phyloP scores from a whole-genome alignment of 192 early-diverging fungal genomes.

The Coemansia sp. region DNA sequence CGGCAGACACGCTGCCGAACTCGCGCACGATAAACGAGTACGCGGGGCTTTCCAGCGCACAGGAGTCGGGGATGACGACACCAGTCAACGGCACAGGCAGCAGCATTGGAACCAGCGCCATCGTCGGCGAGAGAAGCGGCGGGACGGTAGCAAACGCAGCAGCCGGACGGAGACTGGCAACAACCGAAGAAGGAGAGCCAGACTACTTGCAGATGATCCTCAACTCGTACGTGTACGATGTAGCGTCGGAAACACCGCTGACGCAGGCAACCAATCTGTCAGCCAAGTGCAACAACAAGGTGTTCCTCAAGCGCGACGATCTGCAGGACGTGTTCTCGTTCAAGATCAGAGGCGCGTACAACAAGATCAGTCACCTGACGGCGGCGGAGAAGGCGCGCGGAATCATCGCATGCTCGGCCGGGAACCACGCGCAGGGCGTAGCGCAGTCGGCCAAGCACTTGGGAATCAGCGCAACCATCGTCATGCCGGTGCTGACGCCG shows the following conservation, averaged over 20 bases:
- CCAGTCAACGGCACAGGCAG: not conserved
- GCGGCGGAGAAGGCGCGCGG: slow-evolving; percentile 77
- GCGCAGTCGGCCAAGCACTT: slow-evolving; percentile 89
- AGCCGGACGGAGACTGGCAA: not conserved
- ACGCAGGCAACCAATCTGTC: slow-evolving; percentile 82
- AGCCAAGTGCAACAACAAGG: slow-evolving; percentile 61
- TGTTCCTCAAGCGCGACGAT: slow-evolving; percentile 95
- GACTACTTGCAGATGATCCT: slow-evolving; percentile 95
- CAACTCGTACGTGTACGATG: slow-evolving; percentile 92
- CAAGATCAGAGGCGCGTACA: slow-evolving; percentile 98
- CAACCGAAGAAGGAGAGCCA: slow-evolving; percentile 38
- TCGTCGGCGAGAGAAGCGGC: not conserved
- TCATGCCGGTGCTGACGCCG: slow-evolving; percentile 87
- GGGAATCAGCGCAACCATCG: slow-evolving; percentile 91
- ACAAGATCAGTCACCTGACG: slow-evolving; percentile 82
- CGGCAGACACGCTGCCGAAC: slow-evolving; percentile 32
- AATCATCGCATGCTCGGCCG: slow-evolving; percentile 96
- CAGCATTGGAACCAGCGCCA: not conserved
- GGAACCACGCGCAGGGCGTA: slow-evolving; percentile 98
- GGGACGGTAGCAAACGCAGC: not conserved
- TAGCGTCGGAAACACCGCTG: slow-evolving; percentile 89
- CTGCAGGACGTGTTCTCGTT: slow-evolving; percentile 96
- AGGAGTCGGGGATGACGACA: slow-evolving; percentile 11
- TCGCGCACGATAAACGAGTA: slow-evolving; percentile 53
- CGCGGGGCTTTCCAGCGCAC: slow-evolving; percentile 21